These are phyloP conservation scores for Trichophaea hybrida DNA, from an alignment of 2,329 filamentous ascomycete species.

Conservation along the genomic window DNA sequence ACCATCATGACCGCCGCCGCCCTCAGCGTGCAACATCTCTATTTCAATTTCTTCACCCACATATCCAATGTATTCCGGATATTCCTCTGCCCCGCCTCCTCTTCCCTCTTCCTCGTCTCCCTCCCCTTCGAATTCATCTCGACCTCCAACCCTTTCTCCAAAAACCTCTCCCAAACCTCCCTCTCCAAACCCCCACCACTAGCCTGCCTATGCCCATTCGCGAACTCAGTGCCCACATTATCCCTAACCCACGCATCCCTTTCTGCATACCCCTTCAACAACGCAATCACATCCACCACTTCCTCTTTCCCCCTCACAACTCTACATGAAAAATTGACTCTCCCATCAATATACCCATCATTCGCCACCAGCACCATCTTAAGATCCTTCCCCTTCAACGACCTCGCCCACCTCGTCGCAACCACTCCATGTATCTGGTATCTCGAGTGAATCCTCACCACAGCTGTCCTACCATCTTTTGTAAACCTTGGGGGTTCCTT, in stretches of 20 bases:
- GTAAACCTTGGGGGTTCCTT: conserved; percentile 51
- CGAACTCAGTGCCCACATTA: conserved; percentile 48
- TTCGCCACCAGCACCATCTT: conserved; percentile 54
- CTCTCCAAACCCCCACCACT: conserved; percentile 49
- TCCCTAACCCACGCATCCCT: conserved; percentile 31
- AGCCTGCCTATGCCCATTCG: conserved; percentile 52
- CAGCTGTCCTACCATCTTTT: conserved; percentile 46
- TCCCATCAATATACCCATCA: conserved; percentile 46
- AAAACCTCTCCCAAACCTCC: conserved; percentile 51
- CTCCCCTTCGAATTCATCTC: not conserved
- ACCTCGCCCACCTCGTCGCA: conserved; percentile 50
- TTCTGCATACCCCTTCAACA: conserved; percentile 12
- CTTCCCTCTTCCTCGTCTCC: not conserved
- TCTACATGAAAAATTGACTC: conserved; percentile 54
- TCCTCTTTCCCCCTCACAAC: conserved; percentile 30
- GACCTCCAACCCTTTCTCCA: conserved; percentile 30
- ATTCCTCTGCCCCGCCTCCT: not conserved
- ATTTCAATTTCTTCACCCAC: not conserved
- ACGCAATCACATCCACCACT: conserved; percentile 10
- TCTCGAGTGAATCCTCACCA: conserved; percentile 45
- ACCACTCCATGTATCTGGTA: conserved; percentile 54
- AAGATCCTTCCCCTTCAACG: conserved; percentile 40
- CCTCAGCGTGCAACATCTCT: too few relatives aligned
- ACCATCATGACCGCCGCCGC: too few relatives aligned
- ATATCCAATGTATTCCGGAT: not conserved